Evolutionary conservation across 192 early-diverging fungal species (phyloP), one percentile per base, ranked within the genome.

Genomic region (Geranomyces variabilis): DNA sequence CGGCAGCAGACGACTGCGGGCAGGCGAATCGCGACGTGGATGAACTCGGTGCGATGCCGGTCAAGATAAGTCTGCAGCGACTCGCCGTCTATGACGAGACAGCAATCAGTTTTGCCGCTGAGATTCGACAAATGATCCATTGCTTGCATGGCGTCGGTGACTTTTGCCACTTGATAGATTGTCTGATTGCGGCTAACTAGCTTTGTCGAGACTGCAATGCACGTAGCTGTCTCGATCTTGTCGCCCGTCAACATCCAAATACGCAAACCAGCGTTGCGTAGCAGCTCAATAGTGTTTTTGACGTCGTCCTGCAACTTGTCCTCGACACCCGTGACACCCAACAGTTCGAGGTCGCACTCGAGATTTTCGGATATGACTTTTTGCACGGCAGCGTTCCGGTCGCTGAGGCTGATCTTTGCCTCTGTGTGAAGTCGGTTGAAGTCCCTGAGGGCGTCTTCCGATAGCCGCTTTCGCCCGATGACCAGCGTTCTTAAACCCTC

Each of bases 231-330:
- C 76, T 98, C 96, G 56, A 95, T 93, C 74, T 98, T 98, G 80
- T 98, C 96, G 56, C 96, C 71, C 0, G 96, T 98, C 49, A 98
- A 85, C 96, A 98, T 98, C 96, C 96, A 98, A 26, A 98, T 92
- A 69, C 89, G 91, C 46, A 96, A 66, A 12, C 95, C 94, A 19
- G 96, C 94, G 75, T 96, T 94, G 63, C 93, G 81, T 75, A 98
- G 72, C 14, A 91, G 75, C 81, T 96, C 95, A 12, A 98, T 78
- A 21, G 94, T 98, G 7, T 83, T 80, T 67, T 92, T 92, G 58
- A 98, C 94, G 46, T 91, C 90, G 74, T 96, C 94, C 74, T 98
- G 96, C 65, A 98, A 79, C 73, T 94, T 94, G 73, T 98, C 96
- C 75, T 98, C 96, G 45, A 98, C 95, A 21, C 95, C 96, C 0